Percentiles rank a stretch among this genome's conserved stretches.
phyloP scores from a whole-genome alignment of 2,329 filamentous ascomycete species.

The Cladosporium sp. region DNA sequence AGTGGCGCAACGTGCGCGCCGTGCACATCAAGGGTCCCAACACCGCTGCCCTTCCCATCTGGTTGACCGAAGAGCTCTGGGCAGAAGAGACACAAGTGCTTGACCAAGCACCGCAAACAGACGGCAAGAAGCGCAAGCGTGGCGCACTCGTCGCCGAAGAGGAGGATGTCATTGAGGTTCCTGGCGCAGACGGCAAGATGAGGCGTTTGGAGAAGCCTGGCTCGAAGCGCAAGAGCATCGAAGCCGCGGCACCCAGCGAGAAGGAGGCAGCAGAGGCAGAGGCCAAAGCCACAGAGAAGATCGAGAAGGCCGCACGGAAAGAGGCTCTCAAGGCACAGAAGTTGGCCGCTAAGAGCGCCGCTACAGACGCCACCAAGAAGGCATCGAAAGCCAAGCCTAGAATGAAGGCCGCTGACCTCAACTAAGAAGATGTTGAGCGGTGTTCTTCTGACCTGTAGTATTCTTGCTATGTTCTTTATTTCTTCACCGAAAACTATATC shows the following conservation, averaged over 20 bases:
- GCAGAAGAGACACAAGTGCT: conserved; percentile 66
- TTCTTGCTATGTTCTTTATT: conserved; percentile 5
- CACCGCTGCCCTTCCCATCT: conserved; percentile 87
- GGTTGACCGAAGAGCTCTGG: conserved; percentile 91
- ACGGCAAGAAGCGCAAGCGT: conserved; percentile 31
- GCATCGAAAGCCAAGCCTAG: conserved; percentile 14
- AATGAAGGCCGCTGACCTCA: conserved; percentile 21
- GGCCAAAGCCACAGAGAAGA: conserved; percentile 21
- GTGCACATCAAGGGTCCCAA: conserved; percentile 88
- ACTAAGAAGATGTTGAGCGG: conserved; percentile 6
- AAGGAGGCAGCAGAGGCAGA: conserved; percentile 23
- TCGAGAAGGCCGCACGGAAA: conserved; percentile 21
- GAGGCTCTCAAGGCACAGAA: conserved; percentile 16
- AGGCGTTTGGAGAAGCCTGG: conserved; percentile 25
- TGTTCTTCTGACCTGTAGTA: neutral
- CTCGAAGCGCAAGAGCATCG: conserved; percentile 18
- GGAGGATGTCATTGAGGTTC: conserved; percentile 26
- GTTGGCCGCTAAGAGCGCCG: conserved; percentile 11
- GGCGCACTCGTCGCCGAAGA: conserved; percentile 23
- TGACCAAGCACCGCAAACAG: conserved; percentile 40
- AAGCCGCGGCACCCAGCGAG: conserved; percentile 22
- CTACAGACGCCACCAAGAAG: conserved; percentile 10
- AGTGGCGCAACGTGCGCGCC: conserved; percentile 80
- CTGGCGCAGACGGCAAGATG: conserved; percentile 32
- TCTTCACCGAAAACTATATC: neutral